Evolutionary conservation across 2,329 filamentous ascomycete genomes (phyloP).

Genomic region (Trichoderma brevicompactum): DNA sequence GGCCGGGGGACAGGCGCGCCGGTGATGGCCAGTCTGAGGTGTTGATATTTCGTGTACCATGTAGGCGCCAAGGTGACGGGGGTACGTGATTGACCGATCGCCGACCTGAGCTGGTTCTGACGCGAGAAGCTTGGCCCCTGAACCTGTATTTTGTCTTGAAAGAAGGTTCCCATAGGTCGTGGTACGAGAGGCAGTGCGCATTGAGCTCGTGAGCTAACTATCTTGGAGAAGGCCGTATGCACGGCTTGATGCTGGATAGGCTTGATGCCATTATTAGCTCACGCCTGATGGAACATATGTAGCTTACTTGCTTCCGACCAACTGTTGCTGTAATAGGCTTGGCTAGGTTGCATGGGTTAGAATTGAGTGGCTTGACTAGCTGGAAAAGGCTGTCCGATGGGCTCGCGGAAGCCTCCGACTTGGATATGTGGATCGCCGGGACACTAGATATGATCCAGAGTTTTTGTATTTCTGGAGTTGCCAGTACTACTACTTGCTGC

Average conservation of each 20-base stretch:
- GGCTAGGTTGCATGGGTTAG: background rate
- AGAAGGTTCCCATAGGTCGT: background rate
- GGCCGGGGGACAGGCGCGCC: background rate
- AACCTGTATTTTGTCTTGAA: background rate
- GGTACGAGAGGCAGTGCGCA: background rate
- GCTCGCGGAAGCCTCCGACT: slow-evolving; percentile 2
- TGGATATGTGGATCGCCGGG: background rate
- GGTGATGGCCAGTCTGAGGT: background rate
- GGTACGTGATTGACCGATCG: background rate
- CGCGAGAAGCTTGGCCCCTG: background rate
- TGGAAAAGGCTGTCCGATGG: background rate
- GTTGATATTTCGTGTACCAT: background rate
- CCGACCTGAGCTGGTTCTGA: background rate
- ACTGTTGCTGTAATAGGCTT: background rate
- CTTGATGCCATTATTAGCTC: background rate
- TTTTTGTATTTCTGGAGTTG: background rate
- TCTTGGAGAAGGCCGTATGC: background rate
- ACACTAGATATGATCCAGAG: too few relatives aligned
- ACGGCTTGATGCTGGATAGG: background rate
- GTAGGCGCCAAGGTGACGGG: background rate
- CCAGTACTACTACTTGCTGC: background rate
- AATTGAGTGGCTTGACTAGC: background rate
- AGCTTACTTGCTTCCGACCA: background rate
- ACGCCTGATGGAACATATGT: too few relatives aligned
- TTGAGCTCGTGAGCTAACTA: background rate